Evolutionary conservation across 257 asterid genomes (phyloP).

Genomic region (Nicotiana attenuata): DNA sequence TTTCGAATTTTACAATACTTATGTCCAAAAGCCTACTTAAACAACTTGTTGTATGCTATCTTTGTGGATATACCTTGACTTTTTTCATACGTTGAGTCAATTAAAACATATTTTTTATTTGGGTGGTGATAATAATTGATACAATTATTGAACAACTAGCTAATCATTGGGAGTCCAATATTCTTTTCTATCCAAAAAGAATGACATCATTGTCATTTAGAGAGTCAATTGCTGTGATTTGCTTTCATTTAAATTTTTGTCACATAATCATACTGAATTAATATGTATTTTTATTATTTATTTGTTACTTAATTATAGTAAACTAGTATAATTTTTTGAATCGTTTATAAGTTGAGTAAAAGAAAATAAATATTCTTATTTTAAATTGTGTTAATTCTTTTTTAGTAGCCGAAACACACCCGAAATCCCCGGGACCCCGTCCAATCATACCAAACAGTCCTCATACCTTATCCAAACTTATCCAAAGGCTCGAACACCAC

Average conservation of each 20-base stretch:
- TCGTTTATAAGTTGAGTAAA: background rate
- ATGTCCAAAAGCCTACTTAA: no score
- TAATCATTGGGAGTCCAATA: background rate
- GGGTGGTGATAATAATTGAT: background rate
- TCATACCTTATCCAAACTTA: no score
- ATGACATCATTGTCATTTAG: background rate
- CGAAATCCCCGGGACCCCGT: no score
- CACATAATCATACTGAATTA: background rate
- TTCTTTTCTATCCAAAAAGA: background rate
- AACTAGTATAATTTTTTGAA: background rate
- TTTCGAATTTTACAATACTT: no score
- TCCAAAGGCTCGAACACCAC: no score
- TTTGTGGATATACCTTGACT: slow-evolving; percentile 1
- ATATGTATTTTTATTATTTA: background rate
- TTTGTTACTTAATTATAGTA: background rate
- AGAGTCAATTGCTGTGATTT: background rate
- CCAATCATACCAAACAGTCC: no score
- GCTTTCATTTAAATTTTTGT: background rate
- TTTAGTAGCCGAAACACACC: no score
- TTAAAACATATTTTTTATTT: background rate
- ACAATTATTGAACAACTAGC: background rate
- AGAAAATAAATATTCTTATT: background rate
- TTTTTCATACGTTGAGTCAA: background rate
- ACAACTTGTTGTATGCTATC: slow-evolving; percentile 1
- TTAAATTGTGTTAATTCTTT: background rate